Conservation (phyloP, 176 grass and related monocot species). For the Tillandsia fasciculata region DNA sequence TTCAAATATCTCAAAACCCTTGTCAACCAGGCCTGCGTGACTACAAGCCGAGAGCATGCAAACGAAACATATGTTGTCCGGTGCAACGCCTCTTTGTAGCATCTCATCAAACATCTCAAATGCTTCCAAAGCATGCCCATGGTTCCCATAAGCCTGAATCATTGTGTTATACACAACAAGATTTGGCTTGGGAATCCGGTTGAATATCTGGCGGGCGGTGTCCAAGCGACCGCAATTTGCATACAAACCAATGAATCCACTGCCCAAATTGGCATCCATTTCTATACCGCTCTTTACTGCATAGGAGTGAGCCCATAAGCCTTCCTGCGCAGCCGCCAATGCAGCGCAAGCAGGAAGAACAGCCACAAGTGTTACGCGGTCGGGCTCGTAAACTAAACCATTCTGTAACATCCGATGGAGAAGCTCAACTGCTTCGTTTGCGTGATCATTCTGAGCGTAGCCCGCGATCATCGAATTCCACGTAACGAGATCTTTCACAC, state of each 20-base stretch:
- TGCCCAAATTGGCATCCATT: not conserved
- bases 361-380: not conserved
- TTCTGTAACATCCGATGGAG: not conserved
- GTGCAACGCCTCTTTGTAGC: constrained; percentile 2
- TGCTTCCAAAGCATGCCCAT: constrained; percentile 13
- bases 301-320: constrained; percentile 8
- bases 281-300: constrained; percentile 1
- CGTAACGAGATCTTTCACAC: constrained; percentile 1
- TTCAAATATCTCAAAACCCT: constrained; percentile 16
- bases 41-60: constrained; percentile 13
- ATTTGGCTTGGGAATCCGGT: not conserved
- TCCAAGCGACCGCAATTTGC: constrained; percentile 12
- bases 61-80: constrained; percentile 17
- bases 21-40: constrained; percentile 8
- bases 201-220: not conserved
- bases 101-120: constrained; percentile 3
- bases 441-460: not conserved
- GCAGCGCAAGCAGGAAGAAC: constrained; percentile 3
- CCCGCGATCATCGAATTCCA: constrained; percentile 13
- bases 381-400: not conserved
- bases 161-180: constrained; percentile 3
- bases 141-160: constrained; percentile 20
- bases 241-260: constrained; percentile 7
- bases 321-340: not conserved
- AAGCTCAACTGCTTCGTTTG: not conserved